Evolutionary conservation across 2,329 filamentous ascomycete species (phyloP), one percentile per base, ranked within the genome.

Genomic region (Colletotrichum somersetense): DNA sequence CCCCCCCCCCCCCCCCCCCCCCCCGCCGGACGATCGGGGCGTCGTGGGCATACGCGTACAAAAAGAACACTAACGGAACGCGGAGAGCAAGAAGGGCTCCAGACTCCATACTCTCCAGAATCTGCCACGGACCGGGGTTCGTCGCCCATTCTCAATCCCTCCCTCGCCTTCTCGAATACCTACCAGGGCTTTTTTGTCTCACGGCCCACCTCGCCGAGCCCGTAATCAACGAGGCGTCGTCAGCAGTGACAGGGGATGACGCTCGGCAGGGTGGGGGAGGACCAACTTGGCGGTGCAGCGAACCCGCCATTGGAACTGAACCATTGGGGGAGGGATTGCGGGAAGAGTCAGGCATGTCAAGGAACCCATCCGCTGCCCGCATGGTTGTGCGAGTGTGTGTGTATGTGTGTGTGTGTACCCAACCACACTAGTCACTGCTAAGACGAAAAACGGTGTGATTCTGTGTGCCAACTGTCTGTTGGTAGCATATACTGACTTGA

Each of bases 201-300:
- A 69, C 44, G 65, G 68, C 63, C 69, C 69, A 72, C 69, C 46
- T 68, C 33, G 69, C 69, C 69, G 59, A 72, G 69, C 65, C 69
- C 64, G 69, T 72, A 72, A 72, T 72, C 59, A 72, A 64, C 66
- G 66, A 72, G 66, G 26, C 69, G 69, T 72, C 69, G 69, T 72
- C 69, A 72, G 69, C 69, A 68, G 52, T 63, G 35, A 52, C 69
- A 72, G 46, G 69, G 69, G 65, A 62, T 0, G 30, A 58, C 14
- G 58, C 69, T 71, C 6, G 65, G 38, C 56, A 55, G 44, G 44
- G 65, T 64, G 33, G 26, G 26, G 26, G 26, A 26, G 52, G 30
- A 66, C 68, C 68, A 71, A 30, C 69, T 72, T 72, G 69, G 58
- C 53, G 59, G 59, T 72, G 44, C 69, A 59, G 53, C 46, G 66